Evolutionary conservation across 495 filamentous ascomycete species (phyloP), one percentile per base, ranked within the genome.

Genomic region (Copromyces sp.): DNA sequence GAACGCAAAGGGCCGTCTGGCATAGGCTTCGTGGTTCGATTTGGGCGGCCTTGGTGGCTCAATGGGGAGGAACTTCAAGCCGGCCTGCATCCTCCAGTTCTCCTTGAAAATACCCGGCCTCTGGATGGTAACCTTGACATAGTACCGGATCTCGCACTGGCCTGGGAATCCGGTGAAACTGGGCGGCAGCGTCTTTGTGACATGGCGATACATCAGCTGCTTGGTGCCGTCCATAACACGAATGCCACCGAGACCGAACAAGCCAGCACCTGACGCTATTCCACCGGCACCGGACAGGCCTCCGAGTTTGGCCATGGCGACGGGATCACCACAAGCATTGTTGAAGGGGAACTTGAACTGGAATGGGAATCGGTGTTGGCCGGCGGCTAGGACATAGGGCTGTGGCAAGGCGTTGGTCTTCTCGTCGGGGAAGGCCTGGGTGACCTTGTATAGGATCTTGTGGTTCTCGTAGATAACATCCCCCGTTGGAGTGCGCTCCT

Each of bases 291-390:
- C 81, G 45, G 78, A 81, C 11, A 85, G 68, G 59, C 85, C 86
- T 39, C 84, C 81, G 17, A 84, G 76, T n/a, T 76, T 74, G 65
- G 79, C 76, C 81, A 86, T 87, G 68, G 83, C 82, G 7, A 78
- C 79, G 9, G 79, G 84, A 71, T 87, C 83, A 70, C 84, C 85
- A 81, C 95, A 99, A 39, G 89, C 84, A 80, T 95, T 97, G 83
- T 99, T 98, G 84, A 98, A 92, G 9, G 94, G 94, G 17, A 99
- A 84, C 85, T 97, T 96, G 86, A 99, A 97, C 40, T 87, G 81
- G 80, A 99, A 99, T 3, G 93, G 92, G 80, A 95, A 98, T 77
- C 94, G 90, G 82, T 97, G 92, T 74, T 87, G 86, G 47, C 95
- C 95, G 0, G 92, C 81, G 42, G 89, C 87, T 72, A 98, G 84